A percentile compares a stretch with the other conserved stretches of the same genome.
These are phyloP conservation scores for Termitomyces sp. DNA, from an alignment of 768 basidiomycete genomes.

Conservation along the genomic window DNA sequence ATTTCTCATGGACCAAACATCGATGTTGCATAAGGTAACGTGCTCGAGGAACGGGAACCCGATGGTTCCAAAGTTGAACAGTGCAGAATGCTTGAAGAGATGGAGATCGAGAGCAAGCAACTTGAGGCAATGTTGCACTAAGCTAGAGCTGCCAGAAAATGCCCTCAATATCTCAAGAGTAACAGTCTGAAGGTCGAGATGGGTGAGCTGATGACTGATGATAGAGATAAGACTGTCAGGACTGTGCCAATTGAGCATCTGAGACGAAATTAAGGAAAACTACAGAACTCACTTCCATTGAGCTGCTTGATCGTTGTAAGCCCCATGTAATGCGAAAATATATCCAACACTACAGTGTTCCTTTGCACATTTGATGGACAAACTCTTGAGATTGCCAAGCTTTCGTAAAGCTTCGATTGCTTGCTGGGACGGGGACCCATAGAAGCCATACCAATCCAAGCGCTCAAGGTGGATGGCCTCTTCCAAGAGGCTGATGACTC, in stretches of 20 bases:
- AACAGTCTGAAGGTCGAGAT: too few relatives aligned
- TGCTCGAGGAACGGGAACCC: neutral
- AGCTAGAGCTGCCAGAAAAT: too few relatives aligned
- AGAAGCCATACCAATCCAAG: neutral
- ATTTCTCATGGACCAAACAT: neutral
- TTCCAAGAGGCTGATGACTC: neutral
- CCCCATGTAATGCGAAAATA: neutral
- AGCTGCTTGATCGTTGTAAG: neutral
- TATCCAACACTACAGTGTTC: neutral
- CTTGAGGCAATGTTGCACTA: neutral
- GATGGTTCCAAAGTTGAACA: neutral
- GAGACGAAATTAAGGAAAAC: too few relatives aligned
- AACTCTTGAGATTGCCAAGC: neutral
- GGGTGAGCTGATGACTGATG: too few relatives aligned
- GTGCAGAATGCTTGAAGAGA: neutral
- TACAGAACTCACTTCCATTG: neutral
- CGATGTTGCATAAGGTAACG: neutral
- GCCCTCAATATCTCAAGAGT: too few relatives aligned
- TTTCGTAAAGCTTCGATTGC: neutral
- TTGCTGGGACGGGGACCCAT: neutral
- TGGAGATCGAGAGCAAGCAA: neutral
- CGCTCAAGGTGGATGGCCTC: neutral
- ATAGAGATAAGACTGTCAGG: too few relatives aligned
- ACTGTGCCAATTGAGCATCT: too few relatives aligned
- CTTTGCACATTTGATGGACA: neutral